Evolutionary conservation across 1,284 basidiomycete genomes (phyloP).

Genomic region (Ustilago trichophora): DNA sequence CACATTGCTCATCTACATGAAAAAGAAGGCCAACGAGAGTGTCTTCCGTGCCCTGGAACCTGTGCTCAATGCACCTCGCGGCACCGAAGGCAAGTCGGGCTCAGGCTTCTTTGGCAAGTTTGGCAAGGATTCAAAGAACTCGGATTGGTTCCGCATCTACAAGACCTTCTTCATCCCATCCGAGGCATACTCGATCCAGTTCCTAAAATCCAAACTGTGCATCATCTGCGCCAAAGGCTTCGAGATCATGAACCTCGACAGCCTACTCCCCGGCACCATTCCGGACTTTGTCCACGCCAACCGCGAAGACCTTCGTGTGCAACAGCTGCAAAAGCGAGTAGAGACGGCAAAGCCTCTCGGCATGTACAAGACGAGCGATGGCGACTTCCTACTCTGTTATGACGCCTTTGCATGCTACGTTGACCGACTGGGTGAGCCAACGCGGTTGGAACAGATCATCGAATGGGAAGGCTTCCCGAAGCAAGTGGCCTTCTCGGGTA

Average conservation of each 20-base stretch:
- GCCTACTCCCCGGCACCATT: conserved; percentile 85
- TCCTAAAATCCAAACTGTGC: conserved; percentile 88
- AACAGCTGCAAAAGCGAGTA: conserved; percentile 80
- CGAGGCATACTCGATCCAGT: conserved; percentile 86
- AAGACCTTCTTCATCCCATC: conserved; percentile 91
- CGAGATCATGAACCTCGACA: conserved; percentile 83
- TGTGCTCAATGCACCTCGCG: conserved; percentile 79
- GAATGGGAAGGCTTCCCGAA: conserved; percentile 87
- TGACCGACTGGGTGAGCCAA: conserved; percentile 55
- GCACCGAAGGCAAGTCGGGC: conserved; percentile 75
- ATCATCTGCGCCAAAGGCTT: conserved; percentile 93
- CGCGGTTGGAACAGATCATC: conserved; percentile 76
- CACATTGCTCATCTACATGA: conserved; percentile 92
- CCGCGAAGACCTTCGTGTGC: conserved; percentile 76
- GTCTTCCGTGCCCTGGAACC: conserved; percentile 94
- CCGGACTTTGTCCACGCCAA: conserved; percentile 71
- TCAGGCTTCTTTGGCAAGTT: conserved; percentile 75
- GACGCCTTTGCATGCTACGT: conserved; percentile 86
- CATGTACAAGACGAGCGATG: conserved; percentile 81
- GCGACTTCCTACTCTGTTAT: conserved; percentile 91
- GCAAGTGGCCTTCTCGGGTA: conserved; percentile 81
- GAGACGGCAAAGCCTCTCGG: conserved; percentile 82
- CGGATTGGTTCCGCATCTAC: conserved; percentile 91
- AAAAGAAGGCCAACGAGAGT: conserved; percentile 87
- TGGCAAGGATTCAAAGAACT: conserved; percentile 77